Evolutionary conservation across 495 filamentous ascomycete species (phyloP), one percentile per base, ranked within the genome.

Genomic region (Tetracladium marchalianum): DNA sequence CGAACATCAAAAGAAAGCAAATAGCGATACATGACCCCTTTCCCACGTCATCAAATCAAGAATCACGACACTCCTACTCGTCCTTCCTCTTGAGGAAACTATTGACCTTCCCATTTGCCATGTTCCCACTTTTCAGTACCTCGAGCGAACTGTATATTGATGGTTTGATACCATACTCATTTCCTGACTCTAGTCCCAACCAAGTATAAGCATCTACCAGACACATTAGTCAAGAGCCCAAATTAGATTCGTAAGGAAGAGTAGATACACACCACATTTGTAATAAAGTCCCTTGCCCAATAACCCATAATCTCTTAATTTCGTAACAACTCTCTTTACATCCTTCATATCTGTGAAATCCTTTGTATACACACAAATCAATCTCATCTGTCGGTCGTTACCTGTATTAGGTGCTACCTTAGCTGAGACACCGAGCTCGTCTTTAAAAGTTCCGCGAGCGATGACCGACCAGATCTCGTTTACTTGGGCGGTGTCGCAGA

Each of bases 331-430:
- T 34, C 84, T 69, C 46, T 66, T 74, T 16, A 90, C 74, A 59
- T 90, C 87, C 15, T 70, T 63, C 36, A 59, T 64, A 53, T 93
- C 84, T 31, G 61, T 63, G 58, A 83, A 90, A 58, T 94, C 78
- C 36, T 64, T 60, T 17, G 86, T 92, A 62, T 92, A 94, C 2
- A 93, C 66, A 44, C 80, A 87, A 32, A 93, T 77, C 48, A 90
- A 59, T 18, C 77, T 62, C 19, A 54, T 42, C 13, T 36, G 47
- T 35, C 46, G 52, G 32, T 66, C 59, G 51, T 77, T 71, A 17
- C 59, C 55, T 6, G 12, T 31, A 16, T 58, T 46, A 2, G 81
- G 73, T 1, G 78, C 78, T 10, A 88, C 82, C 59, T 90, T 93
- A 5, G 85, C 81, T 9, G 49, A 66, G 18, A 76, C 68, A 0